Base-by-base conservation (phyloP, 495 filamentous ascomycete genomes). In the Penicillium robsamsonii region DNA sequence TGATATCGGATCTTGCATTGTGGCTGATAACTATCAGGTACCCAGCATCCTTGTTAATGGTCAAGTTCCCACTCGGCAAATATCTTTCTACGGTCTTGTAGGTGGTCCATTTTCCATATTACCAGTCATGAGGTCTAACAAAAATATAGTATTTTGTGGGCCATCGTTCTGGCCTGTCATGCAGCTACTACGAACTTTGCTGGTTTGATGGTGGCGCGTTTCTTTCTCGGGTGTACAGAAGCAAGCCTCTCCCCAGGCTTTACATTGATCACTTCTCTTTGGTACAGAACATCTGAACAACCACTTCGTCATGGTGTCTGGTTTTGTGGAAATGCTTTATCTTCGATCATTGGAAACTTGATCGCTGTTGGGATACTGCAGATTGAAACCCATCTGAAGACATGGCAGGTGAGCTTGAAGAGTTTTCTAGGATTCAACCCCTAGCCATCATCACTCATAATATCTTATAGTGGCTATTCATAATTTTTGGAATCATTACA, bases 51-150 rank as follows among this genome's bases (percentile, higher is more conserved):
- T 68, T 79, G 22, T 62, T 85, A 5, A 67, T 85, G 58, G 61
- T 65, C 49, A 57, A 66, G 46, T 53, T 65, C 46, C 62, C 67
- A 58, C 33, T 76, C 9, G 74, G 69, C 18, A 76, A 78, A 56
- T 83, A 81, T 63, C 68, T 80, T 1, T 74, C 77, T 2, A 55
- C 66, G 18, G 82, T 77, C 53, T 79, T 83, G 58, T 76, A 75
- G 38, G 56, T 67, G 67, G 20, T 75, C 72, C 7, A 2, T n/a
- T 41, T 35, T n/a, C 9, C 10, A 4, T 44, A 13, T 0, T 4
- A 5, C 12, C 12, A 13, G 33, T 3, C 4, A 42, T 35, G 4
- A 13, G 24, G 9, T 41, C 43, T 56, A 12, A 57, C 43, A 41
- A 12, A 20, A 44, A 2, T 29, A 25, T 29, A 70, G 65, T 17